These are phyloP conservation scores for Fraxinus velutina DNA, from an alignment of 305 asterid genomes.

Conservation along the genomic window DNA sequence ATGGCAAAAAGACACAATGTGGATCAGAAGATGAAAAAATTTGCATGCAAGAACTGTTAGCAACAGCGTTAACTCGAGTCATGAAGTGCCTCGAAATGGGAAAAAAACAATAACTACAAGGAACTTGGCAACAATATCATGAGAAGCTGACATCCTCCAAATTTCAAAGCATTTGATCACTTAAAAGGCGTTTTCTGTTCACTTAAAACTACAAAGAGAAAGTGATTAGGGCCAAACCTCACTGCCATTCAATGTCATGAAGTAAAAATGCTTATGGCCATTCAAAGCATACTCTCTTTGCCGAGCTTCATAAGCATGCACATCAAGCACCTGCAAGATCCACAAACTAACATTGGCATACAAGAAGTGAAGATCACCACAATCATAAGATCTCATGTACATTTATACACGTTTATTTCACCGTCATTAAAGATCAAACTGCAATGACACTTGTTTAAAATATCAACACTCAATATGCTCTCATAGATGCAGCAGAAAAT, in stretches of 20 bases:
- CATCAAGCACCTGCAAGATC: constrained; percentile 72
- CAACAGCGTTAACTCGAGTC: constrained; percentile 4
- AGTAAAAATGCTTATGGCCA: constrained; percentile 92
- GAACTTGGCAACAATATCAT: neutral
- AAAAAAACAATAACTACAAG: constrained; percentile 5
- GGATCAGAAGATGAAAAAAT: neutral
- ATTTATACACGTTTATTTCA: neutral
- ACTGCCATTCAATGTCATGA: constrained; percentile 89
- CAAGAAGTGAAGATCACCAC: constrained; percentile 20
- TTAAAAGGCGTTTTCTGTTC: constrained; percentile 14
- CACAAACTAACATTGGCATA: constrained; percentile 23
- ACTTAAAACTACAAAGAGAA: constrained; percentile 17
- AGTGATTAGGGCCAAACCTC: constrained; percentile 57
- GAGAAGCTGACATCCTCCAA: constrained; percentile 12
- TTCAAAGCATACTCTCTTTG: constrained; percentile 79
- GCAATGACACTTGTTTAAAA: constrained; percentile 7
- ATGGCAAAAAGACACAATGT: neutral
- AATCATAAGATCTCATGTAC: neutral
- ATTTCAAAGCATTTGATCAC: neutral
- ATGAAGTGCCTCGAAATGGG: neutral
- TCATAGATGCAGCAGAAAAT: neutral
- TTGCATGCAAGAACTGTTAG: neutral
- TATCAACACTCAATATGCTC: neutral
- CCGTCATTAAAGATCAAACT: constrained; percentile 3
- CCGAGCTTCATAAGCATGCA: constrained; percentile 73